Evolutionary conservation across 2,329 filamentous ascomycete genomes (phyloP).

Genomic region (Paecilomyces formosus): DNA sequence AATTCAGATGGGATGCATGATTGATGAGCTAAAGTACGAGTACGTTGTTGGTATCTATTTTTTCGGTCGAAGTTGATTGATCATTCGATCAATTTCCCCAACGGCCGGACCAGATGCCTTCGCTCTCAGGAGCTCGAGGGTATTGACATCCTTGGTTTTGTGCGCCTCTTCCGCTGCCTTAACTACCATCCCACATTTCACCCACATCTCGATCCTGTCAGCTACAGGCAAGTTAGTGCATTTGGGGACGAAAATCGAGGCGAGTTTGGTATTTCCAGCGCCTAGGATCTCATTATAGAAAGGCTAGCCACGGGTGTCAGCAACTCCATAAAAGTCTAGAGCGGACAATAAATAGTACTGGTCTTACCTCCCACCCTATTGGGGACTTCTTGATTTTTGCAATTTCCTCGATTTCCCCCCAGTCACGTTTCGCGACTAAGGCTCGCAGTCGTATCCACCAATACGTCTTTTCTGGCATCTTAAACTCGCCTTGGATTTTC

Average conservation of each 20-base stretch:
- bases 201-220: slow-evolving; percentile 82
- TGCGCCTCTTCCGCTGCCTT: slow-evolving; percentile 90
- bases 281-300: slow-evolving; percentile 86
- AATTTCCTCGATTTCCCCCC: slow-evolving; percentile 85
- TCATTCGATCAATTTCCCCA: slow-evolving; percentile 76
- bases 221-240: slow-evolving; percentile 63
- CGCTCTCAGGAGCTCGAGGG: slow-evolving; percentile 65
- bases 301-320: slow-evolving; percentile 48
- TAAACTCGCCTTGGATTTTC: slow-evolving; percentile 87
- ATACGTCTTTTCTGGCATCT: slow-evolving; percentile 79
- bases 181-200: slow-evolving; percentile 84
- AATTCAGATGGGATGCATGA: slow-evolving; percentile 8
- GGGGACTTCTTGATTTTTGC: slow-evolving; percentile 69
- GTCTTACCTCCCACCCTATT: slow-evolving; percentile 86
- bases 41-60: slow-evolving; percentile 23
- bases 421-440: slow-evolving; percentile 81
- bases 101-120: slow-evolving; percentile 64
- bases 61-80: slow-evolving; percentile 46
- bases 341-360: slow-evolving; percentile 4
- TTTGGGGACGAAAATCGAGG: slow-evolving; percentile 78
- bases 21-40: slow-evolving; percentile 2
- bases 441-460: slow-evolving; percentile 85
- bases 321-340: slow-evolving; percentile 7
- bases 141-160: slow-evolving; percentile 67
- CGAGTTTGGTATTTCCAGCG: slow-evolving; percentile 83